Conservation (phyloP, 2,329 filamentous ascomycete genomes). For the Simplicillium sp. region DNA sequence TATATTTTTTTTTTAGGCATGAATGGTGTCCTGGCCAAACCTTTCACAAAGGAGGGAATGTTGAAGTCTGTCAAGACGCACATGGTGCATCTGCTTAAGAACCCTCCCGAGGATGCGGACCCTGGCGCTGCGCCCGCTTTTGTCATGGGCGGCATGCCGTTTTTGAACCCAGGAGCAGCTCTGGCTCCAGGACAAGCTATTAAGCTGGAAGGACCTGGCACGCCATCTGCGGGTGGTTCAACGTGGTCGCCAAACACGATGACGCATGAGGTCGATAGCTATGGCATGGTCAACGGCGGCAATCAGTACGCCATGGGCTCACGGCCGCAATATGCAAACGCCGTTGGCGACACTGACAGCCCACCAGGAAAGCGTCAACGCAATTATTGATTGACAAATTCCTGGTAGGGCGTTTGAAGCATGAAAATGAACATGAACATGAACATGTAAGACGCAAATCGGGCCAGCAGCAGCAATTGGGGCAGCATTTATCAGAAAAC, state of each 20-base stretch:
- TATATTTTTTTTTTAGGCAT: slow-evolving; percentile 53
- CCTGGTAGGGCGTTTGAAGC: too few relatives aligned
- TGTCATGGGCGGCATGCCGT: slow-evolving; percentile 21
- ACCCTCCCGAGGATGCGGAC: slow-evolving; percentile 35
- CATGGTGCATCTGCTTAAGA: slow-evolving; percentile 72
- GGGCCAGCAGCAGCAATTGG: too few relatives aligned
- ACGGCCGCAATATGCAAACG: slow-evolving; percentile 11
- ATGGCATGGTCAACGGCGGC: slow-evolving; percentile 34
- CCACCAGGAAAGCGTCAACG: slow-evolving; percentile 44
- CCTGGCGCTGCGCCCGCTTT: slow-evolving; percentile 21
- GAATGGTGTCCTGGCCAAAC: slow-evolving; percentile 95
- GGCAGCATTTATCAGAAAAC: too few relatives aligned
- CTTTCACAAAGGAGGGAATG: slow-evolving; percentile 85
- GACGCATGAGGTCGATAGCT: slow-evolving; percentile 31
- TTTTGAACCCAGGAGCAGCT: slow-evolving; percentile 22
- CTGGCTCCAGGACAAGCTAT: slow-evolving; percentile 18
- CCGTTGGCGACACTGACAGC: slow-evolving; percentile 30
- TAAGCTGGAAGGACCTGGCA: slow-evolving; percentile 49
- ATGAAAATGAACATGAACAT: too few relatives aligned
- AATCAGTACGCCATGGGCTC: slow-evolving; percentile 25
- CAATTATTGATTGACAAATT: not conserved
- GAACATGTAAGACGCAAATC: too few relatives aligned
- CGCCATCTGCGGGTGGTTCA: slow-evolving; percentile 37
- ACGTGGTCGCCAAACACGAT: slow-evolving; percentile 44
- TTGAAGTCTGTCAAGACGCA: slow-evolving; percentile 82